phyloP scores from a whole-genome alignment of 495 filamentous ascomycete genomes.

The Talaromyces thailandensis region DNA sequence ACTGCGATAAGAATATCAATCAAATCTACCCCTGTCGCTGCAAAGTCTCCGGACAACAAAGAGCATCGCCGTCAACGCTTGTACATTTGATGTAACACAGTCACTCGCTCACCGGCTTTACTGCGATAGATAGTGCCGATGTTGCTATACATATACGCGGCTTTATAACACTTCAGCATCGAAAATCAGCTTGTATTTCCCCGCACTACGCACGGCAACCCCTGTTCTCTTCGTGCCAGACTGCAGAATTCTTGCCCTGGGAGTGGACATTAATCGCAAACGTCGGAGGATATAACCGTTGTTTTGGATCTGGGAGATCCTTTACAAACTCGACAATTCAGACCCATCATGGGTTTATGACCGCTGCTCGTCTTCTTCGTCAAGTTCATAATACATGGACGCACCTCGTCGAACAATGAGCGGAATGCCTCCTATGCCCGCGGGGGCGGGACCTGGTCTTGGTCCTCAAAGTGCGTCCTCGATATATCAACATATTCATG shows the following conservation, averaged over 20 bases:
- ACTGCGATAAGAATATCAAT: not conserved
- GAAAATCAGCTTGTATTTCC: not conserved
- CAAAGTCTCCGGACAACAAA: not conserved
- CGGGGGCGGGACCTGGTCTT: slow-evolving; percentile 15
- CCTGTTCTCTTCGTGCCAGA: not conserved
- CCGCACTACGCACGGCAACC: not conserved
- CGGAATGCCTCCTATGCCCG: slow-evolving; percentile 15
- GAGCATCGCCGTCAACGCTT: not conserved
- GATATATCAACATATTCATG: slow-evolving; percentile 79
- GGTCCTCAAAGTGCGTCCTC: slow-evolving; percentile 53
- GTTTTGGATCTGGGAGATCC: not conserved
- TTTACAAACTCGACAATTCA: not conserved
- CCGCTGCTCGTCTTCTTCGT: slow-evolving; percentile 17
- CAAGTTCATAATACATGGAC: slow-evolving; percentile 28
- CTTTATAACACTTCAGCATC: not conserved
- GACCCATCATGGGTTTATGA: not conserved
- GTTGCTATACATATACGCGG: not conserved
- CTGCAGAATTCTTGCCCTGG: not conserved
- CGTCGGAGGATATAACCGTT: not conserved
- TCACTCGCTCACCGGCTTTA: not conserved
- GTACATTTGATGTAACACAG: not conserved
- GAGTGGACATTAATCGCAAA: not conserved
- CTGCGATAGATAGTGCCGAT: not conserved
- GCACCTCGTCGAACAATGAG: slow-evolving; percentile 24
- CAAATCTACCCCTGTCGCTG: not conserved